These are phyloP conservation scores for Oryza nivara DNA, from an alignment of 176 grass and related monocot species.

Conservation along the genomic window DNA sequence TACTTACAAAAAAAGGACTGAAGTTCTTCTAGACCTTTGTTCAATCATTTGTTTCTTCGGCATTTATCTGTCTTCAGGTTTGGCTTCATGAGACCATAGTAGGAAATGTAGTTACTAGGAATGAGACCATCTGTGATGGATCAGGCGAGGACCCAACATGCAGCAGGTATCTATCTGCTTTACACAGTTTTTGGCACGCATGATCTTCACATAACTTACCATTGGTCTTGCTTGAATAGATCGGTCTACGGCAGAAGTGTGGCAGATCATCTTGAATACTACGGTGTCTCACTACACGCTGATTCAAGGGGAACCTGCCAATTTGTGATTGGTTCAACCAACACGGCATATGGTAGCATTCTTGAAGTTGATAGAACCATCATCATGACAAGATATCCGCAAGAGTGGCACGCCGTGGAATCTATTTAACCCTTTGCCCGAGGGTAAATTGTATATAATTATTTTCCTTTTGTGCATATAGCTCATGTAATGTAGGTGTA, in stretches of 20 bases:
- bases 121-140: slow-evolving; percentile 70
- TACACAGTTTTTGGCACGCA: background rate
- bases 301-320: slow-evolving; percentile 73
- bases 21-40: slow-evolving; percentile 6
- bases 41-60: slow-evolving; percentile 22
- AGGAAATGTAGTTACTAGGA: slow-evolving; percentile 48
- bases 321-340: slow-evolving; percentile 51
- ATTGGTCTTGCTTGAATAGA: slow-evolving; percentile 51
- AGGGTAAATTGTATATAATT: slow-evolving; percentile 48
- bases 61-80: slow-evolving; percentile 50
- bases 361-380: slow-evolving; percentile 49
- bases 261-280: slow-evolving; percentile 80
- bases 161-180: slow-evolving; percentile 64
- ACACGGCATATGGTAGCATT: slow-evolving; percentile 35
- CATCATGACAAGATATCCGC: slow-evolving; percentile 47
- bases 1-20: background rate
- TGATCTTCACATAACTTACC: slow-evolving; percentile 3
- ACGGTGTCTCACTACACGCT: slow-evolving; percentile 59
- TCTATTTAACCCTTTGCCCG: slow-evolving; percentile 28
- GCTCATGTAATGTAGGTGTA: slow-evolving; percentile 36
- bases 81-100: slow-evolving; percentile 66
- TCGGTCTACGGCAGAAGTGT: slow-evolving; percentile 84
- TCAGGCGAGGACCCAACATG: slow-evolving; percentile 90
- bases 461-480: slow-evolving; percentile 45
- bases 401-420: slow-evolving; percentile 22